phyloP scores from a whole-genome alignment of 2,329 filamentous ascomycete genomes.

The Nannizzia gypsea region DNA sequence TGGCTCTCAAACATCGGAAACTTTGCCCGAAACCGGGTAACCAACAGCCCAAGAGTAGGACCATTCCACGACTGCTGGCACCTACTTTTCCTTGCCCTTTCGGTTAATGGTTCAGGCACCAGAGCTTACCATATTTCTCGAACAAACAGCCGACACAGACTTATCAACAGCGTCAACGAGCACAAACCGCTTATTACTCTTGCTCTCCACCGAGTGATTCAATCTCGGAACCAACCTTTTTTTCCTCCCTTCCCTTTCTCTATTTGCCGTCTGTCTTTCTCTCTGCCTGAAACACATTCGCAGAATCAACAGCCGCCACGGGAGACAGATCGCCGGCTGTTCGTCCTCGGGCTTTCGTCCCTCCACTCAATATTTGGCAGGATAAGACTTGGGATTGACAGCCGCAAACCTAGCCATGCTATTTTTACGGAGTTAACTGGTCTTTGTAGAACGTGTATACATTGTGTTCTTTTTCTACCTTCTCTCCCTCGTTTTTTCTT shows the following conservation, averaged over 20 bases:
- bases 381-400: background rate
- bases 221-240: background rate
- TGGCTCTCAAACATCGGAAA: constrained; percentile 5
- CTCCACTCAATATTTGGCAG: background rate
- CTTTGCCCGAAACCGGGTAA: constrained; percentile 2
- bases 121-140: background rate
- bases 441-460: constrained; percentile 2
- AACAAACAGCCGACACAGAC: background rate
- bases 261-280: background rate
- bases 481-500: background rate
- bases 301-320: background rate
- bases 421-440: background rate
- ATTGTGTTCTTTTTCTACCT: background rate
- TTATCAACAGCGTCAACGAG: background rate
- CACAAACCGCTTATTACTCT: background rate
- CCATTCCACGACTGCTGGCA: constrained; percentile 1
- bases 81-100: background rate
- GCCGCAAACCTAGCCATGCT: background rate
- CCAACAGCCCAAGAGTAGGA: background rate
- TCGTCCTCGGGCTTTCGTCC: background rate
- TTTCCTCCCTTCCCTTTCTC: background rate
- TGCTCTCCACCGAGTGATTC: background rate
- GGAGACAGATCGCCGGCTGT: background rate
- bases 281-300: background rate
- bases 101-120: background rate